Percentiles rank a stretch among this genome's conserved stretches.
These are phyloP conservation scores for Candida boleticola DNA, from an alignment of 805 yeast genomes.

Conservation along the genomic window DNA sequence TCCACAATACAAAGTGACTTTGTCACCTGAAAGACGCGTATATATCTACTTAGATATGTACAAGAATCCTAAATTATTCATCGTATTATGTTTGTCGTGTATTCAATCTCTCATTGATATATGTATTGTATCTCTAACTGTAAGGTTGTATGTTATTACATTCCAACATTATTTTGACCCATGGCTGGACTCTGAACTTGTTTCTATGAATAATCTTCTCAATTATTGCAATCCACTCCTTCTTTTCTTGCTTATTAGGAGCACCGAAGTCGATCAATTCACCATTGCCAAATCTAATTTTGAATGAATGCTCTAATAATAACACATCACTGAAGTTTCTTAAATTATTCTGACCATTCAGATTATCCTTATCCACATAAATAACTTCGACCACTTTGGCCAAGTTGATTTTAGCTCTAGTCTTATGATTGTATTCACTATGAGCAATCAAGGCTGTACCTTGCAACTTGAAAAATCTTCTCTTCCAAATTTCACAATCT, in stretches of 20 bases:
- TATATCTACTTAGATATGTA: too few species aligned
- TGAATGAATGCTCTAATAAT: constrained; percentile 70
- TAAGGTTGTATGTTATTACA: not conserved
- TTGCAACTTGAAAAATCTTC: constrained; percentile 69
- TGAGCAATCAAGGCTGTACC: constrained; percentile 76
- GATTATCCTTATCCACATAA: constrained; percentile 36
- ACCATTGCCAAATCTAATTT: constrained; percentile 70
- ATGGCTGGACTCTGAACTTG: constrained; percentile 55
- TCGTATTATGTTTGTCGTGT: too few species aligned
- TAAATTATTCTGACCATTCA: constrained; percentile 17
- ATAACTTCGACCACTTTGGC: constrained; percentile 59
- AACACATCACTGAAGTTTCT: constrained; percentile 74
- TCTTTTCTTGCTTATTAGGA: constrained; percentile 59
- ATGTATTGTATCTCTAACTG: not conserved
- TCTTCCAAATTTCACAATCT: constrained; percentile 71
- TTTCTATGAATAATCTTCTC: constrained; percentile 56
- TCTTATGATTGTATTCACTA: constrained; percentile 63
- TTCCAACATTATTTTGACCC: constrained; percentile 52
- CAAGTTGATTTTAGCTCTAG: constrained; percentile 75
- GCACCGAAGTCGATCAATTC: constrained; percentile 87
- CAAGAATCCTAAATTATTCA: too few species aligned
- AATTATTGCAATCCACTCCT: constrained; percentile 62
- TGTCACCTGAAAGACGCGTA: not conserved
- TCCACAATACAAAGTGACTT: too few species aligned
- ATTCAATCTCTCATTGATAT: too few species aligned